phyloP scores from a whole-genome alignment of 176 grass and related monocot species.

The Zizania latifolia region DNA sequence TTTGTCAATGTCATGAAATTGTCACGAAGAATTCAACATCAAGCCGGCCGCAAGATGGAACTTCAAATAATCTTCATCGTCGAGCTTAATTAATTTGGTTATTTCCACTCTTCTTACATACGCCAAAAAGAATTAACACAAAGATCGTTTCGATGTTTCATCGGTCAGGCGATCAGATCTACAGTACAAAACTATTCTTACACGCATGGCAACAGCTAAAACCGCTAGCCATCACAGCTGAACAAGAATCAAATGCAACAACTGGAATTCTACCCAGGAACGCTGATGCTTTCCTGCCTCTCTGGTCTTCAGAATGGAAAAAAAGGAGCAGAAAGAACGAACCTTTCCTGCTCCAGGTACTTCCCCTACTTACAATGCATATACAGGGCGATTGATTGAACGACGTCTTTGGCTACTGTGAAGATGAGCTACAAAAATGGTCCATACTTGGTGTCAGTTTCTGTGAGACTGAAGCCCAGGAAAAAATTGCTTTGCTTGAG shows the following conservation, averaged over 20 bases:
- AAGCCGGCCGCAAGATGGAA: background rate
- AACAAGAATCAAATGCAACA: constrained; percentile 12
- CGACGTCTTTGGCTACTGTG: background rate
- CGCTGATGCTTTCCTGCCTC: constrained; percentile 3
- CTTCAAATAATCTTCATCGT: background rate
- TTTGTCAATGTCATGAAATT: background rate
- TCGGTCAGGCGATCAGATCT: constrained; percentile 28
- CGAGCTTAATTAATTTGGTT: background rate
- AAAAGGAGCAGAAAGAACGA: constrained; percentile 1
- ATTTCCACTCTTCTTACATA: background rate
- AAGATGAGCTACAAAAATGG: constrained; percentile 5
- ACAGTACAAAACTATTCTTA: constrained; percentile 37
- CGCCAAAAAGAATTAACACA: background rate
- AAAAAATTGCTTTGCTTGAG: constrained; percentile 5
- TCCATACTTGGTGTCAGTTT: constrained; percentile 14
- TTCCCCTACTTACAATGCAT: constrained; percentile 30
- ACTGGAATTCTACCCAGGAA: background rate
- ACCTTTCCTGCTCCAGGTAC: constrained; percentile 16
- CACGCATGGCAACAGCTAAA: constrained; percentile 23
- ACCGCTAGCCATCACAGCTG: constrained; percentile 14
- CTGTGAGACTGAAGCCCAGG: background rate
- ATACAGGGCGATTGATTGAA: constrained; percentile 10
- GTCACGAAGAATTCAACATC: background rate
- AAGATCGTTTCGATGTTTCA: constrained; percentile 29
- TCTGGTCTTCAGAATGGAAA: background rate